phyloP scores from a whole-genome alignment of 2,329 filamentous ascomycete species.

The Scedosporium boydii region DNA sequence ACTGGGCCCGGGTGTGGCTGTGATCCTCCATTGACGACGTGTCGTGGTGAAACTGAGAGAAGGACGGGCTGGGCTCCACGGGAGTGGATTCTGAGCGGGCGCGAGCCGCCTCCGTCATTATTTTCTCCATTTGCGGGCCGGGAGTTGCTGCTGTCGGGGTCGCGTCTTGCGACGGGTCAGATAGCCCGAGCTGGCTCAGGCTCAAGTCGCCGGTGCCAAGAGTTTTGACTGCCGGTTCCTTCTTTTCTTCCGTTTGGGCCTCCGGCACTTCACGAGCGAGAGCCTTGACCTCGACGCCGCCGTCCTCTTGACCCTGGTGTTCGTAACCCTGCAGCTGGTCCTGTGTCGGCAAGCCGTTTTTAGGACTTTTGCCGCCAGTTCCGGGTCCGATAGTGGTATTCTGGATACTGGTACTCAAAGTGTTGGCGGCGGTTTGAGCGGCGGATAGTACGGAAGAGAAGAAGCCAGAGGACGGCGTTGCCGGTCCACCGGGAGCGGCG shows the following conservation, averaged over 20 bases:
- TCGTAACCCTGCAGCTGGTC: neutral
- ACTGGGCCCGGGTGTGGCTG: constrained; percentile 33
- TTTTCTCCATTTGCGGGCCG: neutral
- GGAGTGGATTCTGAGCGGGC: constrained; percentile 51
- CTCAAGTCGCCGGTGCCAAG: constrained; percentile 83
- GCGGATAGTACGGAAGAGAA: constrained; percentile 91
- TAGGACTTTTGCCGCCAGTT: neutral
- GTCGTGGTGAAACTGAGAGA: constrained; percentile 16
- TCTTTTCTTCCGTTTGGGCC: constrained; percentile 36
- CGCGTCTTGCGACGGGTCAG: constrained; percentile 31
- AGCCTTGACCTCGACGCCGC: constrained; percentile 31
- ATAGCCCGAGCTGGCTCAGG: constrained; percentile 77
- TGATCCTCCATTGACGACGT: constrained; percentile 15
- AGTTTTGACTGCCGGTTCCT: constrained; percentile 75
- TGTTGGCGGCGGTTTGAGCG: constrained; percentile 82
- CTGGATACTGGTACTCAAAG: constrained; percentile 63
- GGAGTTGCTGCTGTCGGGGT: neutral
- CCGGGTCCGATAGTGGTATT: constrained; percentile 50
- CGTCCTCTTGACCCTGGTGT: neutral
- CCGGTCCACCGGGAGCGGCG: neutral
- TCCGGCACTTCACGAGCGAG: constrained; percentile 27
- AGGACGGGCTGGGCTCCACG: constrained; percentile 27
- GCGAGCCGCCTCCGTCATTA: constrained; percentile 36
- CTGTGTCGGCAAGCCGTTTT: neutral
- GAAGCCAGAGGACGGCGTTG: constrained; percentile 45